Percentiles rank a stretch among this genome's conserved stretches.
These are phyloP conservation scores for Trypanosoma theileri DNA, from an alignment of 208 protist species.

Conservation along the genomic window DNA sequence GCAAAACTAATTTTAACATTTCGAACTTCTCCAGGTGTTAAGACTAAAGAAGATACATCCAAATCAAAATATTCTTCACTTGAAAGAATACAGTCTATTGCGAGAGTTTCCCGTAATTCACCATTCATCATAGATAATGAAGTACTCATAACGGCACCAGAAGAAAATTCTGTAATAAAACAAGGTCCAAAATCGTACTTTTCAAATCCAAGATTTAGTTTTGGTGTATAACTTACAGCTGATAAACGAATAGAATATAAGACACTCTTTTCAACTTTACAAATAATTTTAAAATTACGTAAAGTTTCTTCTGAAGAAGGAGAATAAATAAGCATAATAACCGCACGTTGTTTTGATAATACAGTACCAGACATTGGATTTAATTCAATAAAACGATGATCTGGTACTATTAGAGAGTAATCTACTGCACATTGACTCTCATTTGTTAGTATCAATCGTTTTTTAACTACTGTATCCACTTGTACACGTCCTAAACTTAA, in stretches of 20 bases:
- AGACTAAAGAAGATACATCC: constrained; percentile 85
- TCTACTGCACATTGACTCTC: constrained; percentile 89
- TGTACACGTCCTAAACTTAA: constrained; percentile 94
- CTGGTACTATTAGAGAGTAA: constrained; percentile 59
- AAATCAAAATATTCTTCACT: constrained; percentile 84
- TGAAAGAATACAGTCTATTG: constrained; percentile 80
- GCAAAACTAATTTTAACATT: constrained; percentile 86
- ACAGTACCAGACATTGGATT: constrained; percentile 69
- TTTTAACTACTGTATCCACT: constrained; percentile 78
- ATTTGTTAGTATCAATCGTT: constrained; percentile 89
- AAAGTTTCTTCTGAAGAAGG: constrained; percentile 76
- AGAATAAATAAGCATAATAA: constrained; percentile 78
- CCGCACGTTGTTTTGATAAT: constrained; percentile 50
- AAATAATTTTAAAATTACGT: constrained; percentile 65
- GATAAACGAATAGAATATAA: constrained; percentile 84
- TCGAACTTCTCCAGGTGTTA: constrained; percentile 66
- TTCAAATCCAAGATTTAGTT: constrained; percentile 85
- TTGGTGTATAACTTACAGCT: constrained; percentile 80
- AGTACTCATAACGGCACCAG: constrained; percentile 35
- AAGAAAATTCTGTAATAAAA: constrained; percentile 80
- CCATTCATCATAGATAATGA: constrained; percentile 88
- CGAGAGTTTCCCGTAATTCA: constrained; percentile 79
- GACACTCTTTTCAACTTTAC: constrained; percentile 81
- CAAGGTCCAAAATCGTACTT: constrained; percentile 92
- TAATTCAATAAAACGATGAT: constrained; percentile 50